Base-by-base conservation (phyloP, 768 basidiomycete genomes). In the Trametes sanguinea region DNA sequence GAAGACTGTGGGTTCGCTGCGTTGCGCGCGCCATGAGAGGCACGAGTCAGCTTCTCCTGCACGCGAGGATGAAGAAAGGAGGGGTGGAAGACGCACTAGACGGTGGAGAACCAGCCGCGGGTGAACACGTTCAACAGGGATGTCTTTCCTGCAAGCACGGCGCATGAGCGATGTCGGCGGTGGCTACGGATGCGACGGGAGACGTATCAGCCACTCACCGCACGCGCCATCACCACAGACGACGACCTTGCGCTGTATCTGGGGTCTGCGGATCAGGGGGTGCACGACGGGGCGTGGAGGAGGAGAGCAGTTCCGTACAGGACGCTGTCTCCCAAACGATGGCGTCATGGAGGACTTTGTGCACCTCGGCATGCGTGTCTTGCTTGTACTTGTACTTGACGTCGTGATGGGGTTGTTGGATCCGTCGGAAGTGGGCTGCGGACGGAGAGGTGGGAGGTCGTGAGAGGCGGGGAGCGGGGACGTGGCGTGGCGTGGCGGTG, bases 161-260 rank as follows among this genome's bases (percentile, higher is more conserved):
- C 10, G 35, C 35, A n/a, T 40, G 57, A 13, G 51, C 39, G 22
- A 22, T 22, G 22, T 22, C 22, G 22, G 22, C 22, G 22, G 22
- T 22, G 22, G 22, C 22, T 22, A 22, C 22, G 22, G 22, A 22
- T 22, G 22, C 22, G 22, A 22, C 22, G 22, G 22, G 22, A 22
- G 22, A 22, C 22, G 22, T 22, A 22, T 22, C 22, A 22, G 22
- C 44, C 6, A 74, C 83, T 61, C 70, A 90, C 95, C 95, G 70
- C 92, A 95, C 56, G 95, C 95, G 67, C 95, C 95, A 76, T 98
- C 95, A 40, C 95, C 95, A 64, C 95, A 89, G n/a, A 98, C 95
- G 30, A 95, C 90, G 42, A 92, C 78, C 75, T 89, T 87, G 55
- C 83, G 77, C 70, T 81, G 82, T 51, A 83, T 67, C 81, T 82